Evolutionary conservation across 2,329 filamentous ascomycete species (phyloP).

Genomic region (Ceratocystis eucalypticola): DNA sequence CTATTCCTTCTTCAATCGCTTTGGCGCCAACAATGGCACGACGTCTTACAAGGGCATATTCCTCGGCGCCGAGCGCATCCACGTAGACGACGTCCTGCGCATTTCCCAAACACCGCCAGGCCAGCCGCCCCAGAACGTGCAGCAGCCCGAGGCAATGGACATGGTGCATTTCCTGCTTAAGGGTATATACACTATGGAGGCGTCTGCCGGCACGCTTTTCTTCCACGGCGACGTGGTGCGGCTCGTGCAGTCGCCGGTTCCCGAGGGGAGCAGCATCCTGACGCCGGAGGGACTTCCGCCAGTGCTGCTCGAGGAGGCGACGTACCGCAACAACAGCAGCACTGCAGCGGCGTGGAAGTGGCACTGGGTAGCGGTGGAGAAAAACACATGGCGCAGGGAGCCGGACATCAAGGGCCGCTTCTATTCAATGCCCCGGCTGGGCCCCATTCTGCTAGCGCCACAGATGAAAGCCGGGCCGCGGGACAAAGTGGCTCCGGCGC

Average conservation of each 20-base stretch:
- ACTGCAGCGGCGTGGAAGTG: slow-evolving; percentile 25
- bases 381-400: slow-evolving; percentile 37
- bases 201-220: slow-evolving; percentile 20
- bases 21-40: slow-evolving; percentile 26
- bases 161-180: slow-evolving; percentile 19
- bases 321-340: slow-evolving; percentile 29
- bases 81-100: slow-evolving; percentile 36
- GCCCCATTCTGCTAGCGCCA: slow-evolving; percentile 35
- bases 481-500: slow-evolving; percentile 24
- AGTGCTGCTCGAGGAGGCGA: slow-evolving; percentile 30
- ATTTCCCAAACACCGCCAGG: slow-evolving; percentile 27
- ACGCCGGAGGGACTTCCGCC: slow-evolving; percentile 29
- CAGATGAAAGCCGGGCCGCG: slow-evolving; percentile 28
- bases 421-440: slow-evolving; percentile 42
- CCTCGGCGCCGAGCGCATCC: slow-evolving; percentile 38
- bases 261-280: slow-evolving; percentile 18
- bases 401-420: slow-evolving; percentile 40
- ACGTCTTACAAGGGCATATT: slow-evolving; percentile 35
- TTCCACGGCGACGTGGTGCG: slow-evolving; percentile 31
- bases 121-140: not conserved
- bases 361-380: slow-evolving; percentile 31
- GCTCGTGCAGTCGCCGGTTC: slow-evolving; percentile 22
- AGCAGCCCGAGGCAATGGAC: slow-evolving; percentile 25
- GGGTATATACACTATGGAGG: slow-evolving; percentile 16
- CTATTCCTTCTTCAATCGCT: slow-evolving; percentile 35